Percentiles rank a stretch among this genome's conserved stretches.
Evolutionary conservation across 768 basidiomycete species (phyloP).

Genomic region (Pholiota conissans): DNA sequence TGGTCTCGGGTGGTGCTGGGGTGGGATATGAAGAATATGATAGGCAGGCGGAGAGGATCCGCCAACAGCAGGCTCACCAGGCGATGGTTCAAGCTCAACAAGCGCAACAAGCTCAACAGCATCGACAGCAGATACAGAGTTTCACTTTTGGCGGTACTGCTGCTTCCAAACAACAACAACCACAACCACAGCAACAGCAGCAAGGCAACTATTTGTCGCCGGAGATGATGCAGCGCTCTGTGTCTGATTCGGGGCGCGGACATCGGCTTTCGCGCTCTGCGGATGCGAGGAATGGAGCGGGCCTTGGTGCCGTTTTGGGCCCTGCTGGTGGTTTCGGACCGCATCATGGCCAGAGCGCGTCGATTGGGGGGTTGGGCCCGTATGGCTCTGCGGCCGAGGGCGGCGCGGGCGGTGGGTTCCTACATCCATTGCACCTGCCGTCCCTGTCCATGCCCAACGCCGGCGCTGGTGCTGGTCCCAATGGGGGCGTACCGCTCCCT

Average conservation of each 20-base stretch:
- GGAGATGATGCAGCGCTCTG: conserved; percentile 1
- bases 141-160: conserved; percentile 30
- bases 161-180: conserved; percentile 1
- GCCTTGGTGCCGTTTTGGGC: not conserved
- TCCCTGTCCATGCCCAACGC: conserved; percentile 3
- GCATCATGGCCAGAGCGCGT: conserved; percentile 18
- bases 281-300: not conserved
- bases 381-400: not conserved
- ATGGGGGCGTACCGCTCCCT: conserved; percentile 4
- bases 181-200: not conserved
- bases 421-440: conserved; percentile 14
- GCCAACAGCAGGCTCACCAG: conserved; percentile 17
- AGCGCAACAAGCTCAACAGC: conserved; percentile 24
- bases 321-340: conserved; percentile 1
- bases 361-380: conserved; percentile 6
- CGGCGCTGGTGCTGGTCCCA: not conserved
- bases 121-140: conserved; percentile 19
- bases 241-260: not conserved
- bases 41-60: not conserved
- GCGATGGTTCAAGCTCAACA: conserved; percentile 3
- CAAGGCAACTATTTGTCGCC: conserved; percentile 3
- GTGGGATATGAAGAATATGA: conserved; percentile 8
- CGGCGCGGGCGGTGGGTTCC: conserved; percentile 8
- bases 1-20: not conserved
- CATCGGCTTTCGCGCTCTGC: conserved; percentile 2